Evolutionary conservation across 2,329 filamentous ascomycete genomes (phyloP), one percentile per base, ranked within the genome.

Genomic region (Aspergillus fumigatus): DNA sequence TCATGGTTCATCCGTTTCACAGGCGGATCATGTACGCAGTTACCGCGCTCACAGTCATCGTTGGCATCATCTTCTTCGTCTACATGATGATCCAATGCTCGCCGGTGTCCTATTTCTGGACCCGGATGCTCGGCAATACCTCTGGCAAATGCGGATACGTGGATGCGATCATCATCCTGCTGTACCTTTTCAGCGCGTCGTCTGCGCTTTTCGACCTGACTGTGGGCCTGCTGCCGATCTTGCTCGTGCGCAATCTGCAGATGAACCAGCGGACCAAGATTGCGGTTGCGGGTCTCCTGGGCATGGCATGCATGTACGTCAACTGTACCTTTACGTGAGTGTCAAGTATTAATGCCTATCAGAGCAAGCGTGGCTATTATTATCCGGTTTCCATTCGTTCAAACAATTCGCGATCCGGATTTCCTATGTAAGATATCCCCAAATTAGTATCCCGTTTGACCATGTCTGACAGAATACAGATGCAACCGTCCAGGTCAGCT

Each of bases 81-180:
- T 57, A 81, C 9, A 65, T 78, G 2, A 61, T 78, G 14, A 75
- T 80, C 52, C 80, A 82, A 63, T 83, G 80, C 62, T 67, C 63
- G 11, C 79, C 80, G 52, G 69, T 79, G 6, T 69, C 68, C 5
- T 76, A 74, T 29, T 82, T 80, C 66, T 83, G 80, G 80, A 70
- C 67, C 6, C 58, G 56, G 7, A 45, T 63, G 3, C 32, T 23
- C 2, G 14, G 32, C 2, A n/a, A 32, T 0, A 35, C 50, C 2
- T 23, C 32, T 32, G 61, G 61, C 3, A 48, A 52, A 3, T 63
- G 61, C 51, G 53, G 59, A 14, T 38, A 59, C 49, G 40, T 62
- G 3, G 23, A 52, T 10, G 49, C 58, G 0, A 50, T 64, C 29
- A 52, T 54, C 8, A 56, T 61, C 29, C 47, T 54, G 50, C 26